Percentiles rank a stretch among this genome's conserved stretches.
These are phyloP conservation scores for Pseudogymnoascus sp. DNA, from an alignment of 2,329 filamentous ascomycete genomes.

Conservation along the genomic window DNA sequence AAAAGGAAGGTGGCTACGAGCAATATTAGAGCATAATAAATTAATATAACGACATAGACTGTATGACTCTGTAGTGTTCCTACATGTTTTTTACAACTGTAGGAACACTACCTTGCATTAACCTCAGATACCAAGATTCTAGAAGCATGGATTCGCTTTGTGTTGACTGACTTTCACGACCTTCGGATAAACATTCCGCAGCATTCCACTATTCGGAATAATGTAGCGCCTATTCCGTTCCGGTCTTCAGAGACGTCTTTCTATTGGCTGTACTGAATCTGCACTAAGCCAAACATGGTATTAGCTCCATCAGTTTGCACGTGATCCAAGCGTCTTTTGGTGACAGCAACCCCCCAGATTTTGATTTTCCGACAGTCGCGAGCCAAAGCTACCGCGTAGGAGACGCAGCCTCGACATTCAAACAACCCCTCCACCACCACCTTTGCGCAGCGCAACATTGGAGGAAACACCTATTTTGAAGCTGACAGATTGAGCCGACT, in stretches of 20 bases:
- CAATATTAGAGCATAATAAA: background rate
- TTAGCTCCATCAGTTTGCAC: background rate
- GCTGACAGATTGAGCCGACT: background rate
- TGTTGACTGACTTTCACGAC: background rate
- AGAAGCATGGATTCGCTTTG: background rate
- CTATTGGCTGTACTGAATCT: background rate
- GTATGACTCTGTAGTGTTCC: background rate
- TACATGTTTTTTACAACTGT: too few relatives aligned
- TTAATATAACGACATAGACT: background rate
- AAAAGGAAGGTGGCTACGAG: background rate
- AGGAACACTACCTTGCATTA: background rate
- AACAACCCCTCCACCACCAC: constrained; percentile 5
- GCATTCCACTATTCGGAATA: background rate
- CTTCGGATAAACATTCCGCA: background rate
- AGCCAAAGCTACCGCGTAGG: constrained; percentile 9
- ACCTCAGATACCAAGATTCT: background rate
- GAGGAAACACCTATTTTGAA: background rate
- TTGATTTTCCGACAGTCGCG: constrained; percentile 7
- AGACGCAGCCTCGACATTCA: constrained; percentile 6
- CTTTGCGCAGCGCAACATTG: constrained; percentile 4
- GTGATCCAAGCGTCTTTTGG: background rate
- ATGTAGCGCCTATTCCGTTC: constrained; percentile 7
- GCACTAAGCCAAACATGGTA: background rate
- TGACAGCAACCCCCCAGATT: constrained; percentile 6
- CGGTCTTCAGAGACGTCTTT: background rate